Evolutionary conservation across 116 monocot genomes (phyloP), one percentile per base, ranked within the genome.

Genomic region (Posidonia oceanica): DNA sequence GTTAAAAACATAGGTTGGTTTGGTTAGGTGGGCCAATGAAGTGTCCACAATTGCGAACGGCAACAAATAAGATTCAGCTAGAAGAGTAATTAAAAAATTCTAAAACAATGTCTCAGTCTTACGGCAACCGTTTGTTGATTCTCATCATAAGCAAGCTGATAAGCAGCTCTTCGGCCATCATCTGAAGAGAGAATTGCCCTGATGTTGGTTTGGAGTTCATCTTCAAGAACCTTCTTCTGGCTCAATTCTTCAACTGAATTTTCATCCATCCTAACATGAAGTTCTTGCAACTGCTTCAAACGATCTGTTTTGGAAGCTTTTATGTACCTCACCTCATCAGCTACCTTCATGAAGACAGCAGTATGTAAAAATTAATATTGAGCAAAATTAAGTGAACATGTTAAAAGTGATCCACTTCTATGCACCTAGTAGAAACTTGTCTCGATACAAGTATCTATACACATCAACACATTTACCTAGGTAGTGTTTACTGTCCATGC

Each of bases 51-150:
- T 52, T 44, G 52, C 3, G 12, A 21, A 64, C 10, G 5, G 8
- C 18, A 68, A 36, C 69, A 21, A 53, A 38, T 7, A 69, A 59
- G 29, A 29, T 29, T 48, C 4, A 69, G 55, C 7, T 68, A 71
- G 36, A n/a, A 61, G 22, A 18, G 44, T 36, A 39, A 52, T 20
- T 20, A 48, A 61, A 4, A 40, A 12, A 37, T 48, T 39, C 54
- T 39, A 14, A 48, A 48, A 75, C 16, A 62, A 7, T 38, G 14
- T 54, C 14, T 14, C 36, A 11, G 53, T 44, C 80, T 84, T 88
- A 99, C 99, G 76, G 93, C 84, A 83, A 88, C 80, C 65, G 83
- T 88, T 80, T 99, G 99, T 69, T 90, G 93, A 36, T 99, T 88
- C 77, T 99, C 93, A 69, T 99, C 93, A 81, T 78, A 86, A 69